Evolutionary conservation across 2,329 filamentous ascomycete species (phyloP), one percentile per base, ranked within the genome.

Genomic region (Plenodomus tracheiphilus): DNA sequence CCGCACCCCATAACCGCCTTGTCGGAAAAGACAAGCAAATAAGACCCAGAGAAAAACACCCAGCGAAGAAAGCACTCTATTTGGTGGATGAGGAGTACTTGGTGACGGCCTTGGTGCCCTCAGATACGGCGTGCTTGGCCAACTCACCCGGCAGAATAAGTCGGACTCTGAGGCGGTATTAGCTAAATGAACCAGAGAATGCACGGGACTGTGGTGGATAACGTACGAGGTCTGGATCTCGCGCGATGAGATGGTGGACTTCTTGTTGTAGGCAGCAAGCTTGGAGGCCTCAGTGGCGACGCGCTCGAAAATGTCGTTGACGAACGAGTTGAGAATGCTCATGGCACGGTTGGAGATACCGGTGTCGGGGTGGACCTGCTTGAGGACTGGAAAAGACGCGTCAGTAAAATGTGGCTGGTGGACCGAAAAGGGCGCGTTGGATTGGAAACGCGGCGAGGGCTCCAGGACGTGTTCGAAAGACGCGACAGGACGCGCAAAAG

Each of bases 341-440:
- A 99, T 99, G 75, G 94, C 94, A 72, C 94, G 92, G 85, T 97
- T 97, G 77, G 94, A 97, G 79, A 99, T 99, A 91, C 94, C 94
- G 70, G 94, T 99, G 79, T 99, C 94, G 58, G 94, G 94, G 83
- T 99, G 94, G 67, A 99, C 94, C 85, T 99, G 94, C 88, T 99
- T 99, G 76, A 99, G 88, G 72, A 99, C 94, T 97, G 66, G 6
- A 45, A 13, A 53, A 43, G 55, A 73, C 69, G 71, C 70, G 74
- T 76, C 57, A 75, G 72, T 43, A 47, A 47, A 43, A 37, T 39
- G 19, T 40, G 42, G 17, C 25, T 43, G 44, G 41, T 46, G 30
- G 25, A 11, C 6, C 9, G 15, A 15, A 32, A 15, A 8, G 4
- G 28, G 9, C 28, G 4, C 38, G 20, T 22, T 34, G 35, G 25